A percentile compares a stretch with the other conserved stretches of the same genome.
Evolutionary conservation across 345 rosid genomes (phyloP).

Genomic region (Rhodamnia argentea): DNA sequence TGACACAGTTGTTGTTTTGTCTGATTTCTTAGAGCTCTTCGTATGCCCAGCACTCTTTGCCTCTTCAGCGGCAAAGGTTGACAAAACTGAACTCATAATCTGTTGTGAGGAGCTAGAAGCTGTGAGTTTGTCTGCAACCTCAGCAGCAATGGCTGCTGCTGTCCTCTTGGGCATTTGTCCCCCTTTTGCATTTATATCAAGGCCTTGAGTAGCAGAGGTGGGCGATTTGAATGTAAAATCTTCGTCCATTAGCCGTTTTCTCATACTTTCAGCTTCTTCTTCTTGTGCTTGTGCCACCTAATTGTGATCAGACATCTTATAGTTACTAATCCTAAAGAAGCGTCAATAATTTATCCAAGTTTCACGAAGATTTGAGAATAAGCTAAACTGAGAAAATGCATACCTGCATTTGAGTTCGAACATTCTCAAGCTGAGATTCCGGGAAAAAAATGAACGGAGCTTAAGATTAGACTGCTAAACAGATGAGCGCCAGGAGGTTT

Average conservation of each 20-base stretch:
- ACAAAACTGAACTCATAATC: constrained; percentile 89
- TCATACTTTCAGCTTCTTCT: constrained; percentile 67
- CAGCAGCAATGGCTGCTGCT: constrained; percentile 89
- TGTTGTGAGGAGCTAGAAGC: constrained; percentile 86
- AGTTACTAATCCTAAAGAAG: rapidly evolving
- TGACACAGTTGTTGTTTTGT: constrained; percentile 24
- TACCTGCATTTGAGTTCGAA: constrained; percentile 86
- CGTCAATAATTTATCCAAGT: rapidly evolving
- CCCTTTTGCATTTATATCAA: constrained; percentile 21
- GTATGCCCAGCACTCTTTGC: constrained; percentile 56
- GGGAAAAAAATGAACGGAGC: constrained; percentile 9
- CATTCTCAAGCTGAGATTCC: constrained; percentile 84
- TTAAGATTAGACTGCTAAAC: neutral
- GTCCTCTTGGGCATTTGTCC: constrained; percentile 54
- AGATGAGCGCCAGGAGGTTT: rapidly evolving
- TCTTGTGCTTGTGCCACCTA: constrained; percentile 77
- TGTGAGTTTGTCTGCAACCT: constrained; percentile 86
- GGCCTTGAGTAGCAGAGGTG: constrained; percentile 7
- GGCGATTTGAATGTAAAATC: constrained; percentile 29
- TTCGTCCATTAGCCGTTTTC: constrained; percentile 48
- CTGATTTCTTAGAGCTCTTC: constrained; percentile 14
- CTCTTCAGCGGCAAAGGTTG: constrained; percentile 89
- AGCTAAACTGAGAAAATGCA: neutral
- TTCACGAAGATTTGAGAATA: too few species aligned
- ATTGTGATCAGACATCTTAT: neutral